Evolutionary conservation across 768 basidiomycete species (phyloP).

Genomic region (Trametes cubensis): DNA sequence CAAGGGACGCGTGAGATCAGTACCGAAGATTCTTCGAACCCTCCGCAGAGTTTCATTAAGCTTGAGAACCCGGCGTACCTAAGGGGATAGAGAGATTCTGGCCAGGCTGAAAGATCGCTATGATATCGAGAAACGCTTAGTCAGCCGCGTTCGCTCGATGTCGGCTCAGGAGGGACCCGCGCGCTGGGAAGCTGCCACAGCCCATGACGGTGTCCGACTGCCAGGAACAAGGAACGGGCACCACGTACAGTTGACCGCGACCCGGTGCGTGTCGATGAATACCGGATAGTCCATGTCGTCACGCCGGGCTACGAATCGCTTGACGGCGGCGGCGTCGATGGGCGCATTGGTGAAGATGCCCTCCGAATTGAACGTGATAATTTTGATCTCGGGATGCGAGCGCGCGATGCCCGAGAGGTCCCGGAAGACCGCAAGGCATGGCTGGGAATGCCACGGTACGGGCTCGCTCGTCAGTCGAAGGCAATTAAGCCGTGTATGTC

Average conservation of each 20-base stretch:
- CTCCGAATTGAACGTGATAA: constrained; percentile 36
- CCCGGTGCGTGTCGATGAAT: constrained; percentile 31
- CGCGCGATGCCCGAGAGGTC: constrained; percentile 31
- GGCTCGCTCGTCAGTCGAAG: constrained; percentile 19
- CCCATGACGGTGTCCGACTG: not conserved
- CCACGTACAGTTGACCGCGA: constrained; percentile 32
- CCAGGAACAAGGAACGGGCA: constrained; percentile 8
- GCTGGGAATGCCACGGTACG: constrained; percentile 25
- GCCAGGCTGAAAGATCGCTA: constrained; percentile 35
- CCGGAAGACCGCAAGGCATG: constrained; percentile 34
- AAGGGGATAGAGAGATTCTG: constrained; percentile 35
- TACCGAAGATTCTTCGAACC: not conserved
- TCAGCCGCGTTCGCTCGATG: constrained; percentile 3
- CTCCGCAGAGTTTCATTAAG: constrained; percentile 17
- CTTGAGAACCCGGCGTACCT: constrained; percentile 25
- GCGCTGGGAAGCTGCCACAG: constrained; percentile 11
- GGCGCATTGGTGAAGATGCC: constrained; percentile 34
- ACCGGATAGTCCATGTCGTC: constrained; percentile 35
- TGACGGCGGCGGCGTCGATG: constrained; percentile 31
- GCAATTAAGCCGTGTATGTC: constrained; percentile 25
- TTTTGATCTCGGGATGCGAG: constrained; percentile 29
- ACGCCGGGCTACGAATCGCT: constrained; percentile 29
- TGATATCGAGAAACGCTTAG: constrained; percentile 17
- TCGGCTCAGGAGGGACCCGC: not conserved
- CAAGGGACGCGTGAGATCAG: constrained; percentile 7